Base-by-base conservation (phyloP, 257 asterid species). In the Gentiana dahurica region DNA sequence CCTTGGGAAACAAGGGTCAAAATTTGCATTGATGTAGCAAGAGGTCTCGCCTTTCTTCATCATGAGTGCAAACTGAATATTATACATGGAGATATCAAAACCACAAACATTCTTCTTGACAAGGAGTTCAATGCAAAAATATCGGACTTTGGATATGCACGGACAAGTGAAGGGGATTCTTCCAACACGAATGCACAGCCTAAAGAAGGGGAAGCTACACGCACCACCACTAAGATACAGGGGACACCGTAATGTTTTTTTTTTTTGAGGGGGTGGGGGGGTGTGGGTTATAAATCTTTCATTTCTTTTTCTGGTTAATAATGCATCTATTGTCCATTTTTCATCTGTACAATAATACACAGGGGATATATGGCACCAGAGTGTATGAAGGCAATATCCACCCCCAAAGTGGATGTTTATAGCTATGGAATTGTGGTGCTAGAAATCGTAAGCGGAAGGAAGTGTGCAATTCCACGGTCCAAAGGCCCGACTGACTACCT, bases 91-190 rank as follows among this genome's bases (percentile, higher is more conserved):
- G 66, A 63, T 12, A 69, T 69, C 4, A 63, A 63, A 53, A 52
- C 65, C 4, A 69, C 65, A 6, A 68, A 68, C 46, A 58, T 68
- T 45, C 65, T 68, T 37, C 64, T 68, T 34, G 68, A 68, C 15
- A 48, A 68, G 60, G 68, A 69, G 6, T 38, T 63, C 44, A 54
- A 54, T 32, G 62, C 69, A 6, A 69, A 69, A 57, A 63, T 69
- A 46, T 54, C 74, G 33, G 66, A 69, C 37, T 69, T 69, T 34
- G 70, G 74, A 53, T 63, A 33, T n/a, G 69, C 74, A 8, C 52
- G 52, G 60, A 62, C 45, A 2, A 10, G 32, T 12, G 61, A 62
- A 43, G 68, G 5, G 46, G 52, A 62, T 6, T n/a, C 36, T 9
- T 36, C 63, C 35, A 60, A 54, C 34, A n/a, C 2, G 53, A 49